Evolutionary conservation across 2,329 filamentous ascomycete species (phyloP).

Genomic region (Thermothelomyces thermophilus): DNA sequence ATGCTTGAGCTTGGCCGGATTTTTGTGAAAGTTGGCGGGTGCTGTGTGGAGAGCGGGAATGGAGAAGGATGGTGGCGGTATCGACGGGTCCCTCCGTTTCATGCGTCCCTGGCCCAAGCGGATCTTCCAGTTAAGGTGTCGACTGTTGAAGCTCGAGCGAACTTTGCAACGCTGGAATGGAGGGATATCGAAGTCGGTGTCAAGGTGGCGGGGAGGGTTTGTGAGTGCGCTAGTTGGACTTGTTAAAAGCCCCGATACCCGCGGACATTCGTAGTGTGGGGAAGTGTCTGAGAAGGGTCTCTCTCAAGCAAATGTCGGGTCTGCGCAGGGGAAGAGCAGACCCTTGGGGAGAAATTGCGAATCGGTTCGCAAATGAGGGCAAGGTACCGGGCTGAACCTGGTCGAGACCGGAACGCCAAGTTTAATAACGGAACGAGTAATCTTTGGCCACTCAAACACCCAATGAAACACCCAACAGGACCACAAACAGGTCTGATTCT

Average conservation of each 20-base stretch:
- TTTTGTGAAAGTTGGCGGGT: not conserved
- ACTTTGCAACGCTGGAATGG: not conserved
- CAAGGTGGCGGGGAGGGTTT: not conserved
- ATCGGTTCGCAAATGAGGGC: conserved; percentile 17
- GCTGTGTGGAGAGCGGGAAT: conserved; percentile 8
- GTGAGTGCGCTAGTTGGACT: not conserved
- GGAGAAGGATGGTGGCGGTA: not conserved
- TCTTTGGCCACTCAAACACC: not conserved
- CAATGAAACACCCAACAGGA: too few relatives aligned
- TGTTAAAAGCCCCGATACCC: conserved; percentile 3
- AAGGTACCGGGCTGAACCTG: conserved; percentile 19
- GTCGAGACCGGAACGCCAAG: not conserved
- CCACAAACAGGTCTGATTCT: too few relatives aligned
- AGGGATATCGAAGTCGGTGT: not conserved
- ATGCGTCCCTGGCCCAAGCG: not conserved
- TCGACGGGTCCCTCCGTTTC: not conserved
- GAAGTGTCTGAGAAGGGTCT: conserved; percentile 15
- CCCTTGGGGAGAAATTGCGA: conserved; percentile 10
- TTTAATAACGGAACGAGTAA: not conserved
- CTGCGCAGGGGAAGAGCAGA: conserved; percentile 9
- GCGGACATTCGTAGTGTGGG: conserved; percentile 7
- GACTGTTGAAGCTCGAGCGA: too few relatives aligned
- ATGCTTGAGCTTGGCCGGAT: conserved; percentile 14
- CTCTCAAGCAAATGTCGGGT: conserved; percentile 17
- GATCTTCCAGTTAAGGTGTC: not conserved